These are phyloP conservation scores for Geranium incanum DNA, from an alignment of 441 rosid genomes.

Conservation along the genomic window DNA sequence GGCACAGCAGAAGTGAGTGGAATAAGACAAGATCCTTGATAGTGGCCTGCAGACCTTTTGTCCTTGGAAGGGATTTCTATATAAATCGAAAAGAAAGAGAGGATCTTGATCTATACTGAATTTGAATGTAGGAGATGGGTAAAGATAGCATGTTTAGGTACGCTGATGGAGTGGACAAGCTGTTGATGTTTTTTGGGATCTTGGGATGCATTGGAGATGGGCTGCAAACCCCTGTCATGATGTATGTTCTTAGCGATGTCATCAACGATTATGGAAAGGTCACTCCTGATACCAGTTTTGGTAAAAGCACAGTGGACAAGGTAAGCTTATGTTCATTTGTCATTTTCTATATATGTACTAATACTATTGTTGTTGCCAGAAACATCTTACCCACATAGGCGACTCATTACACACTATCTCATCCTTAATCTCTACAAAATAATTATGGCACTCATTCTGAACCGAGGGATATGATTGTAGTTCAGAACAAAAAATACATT, in stretches of 20 bases:
- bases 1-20: slow-evolving; percentile 12
- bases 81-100: slow-evolving; percentile 17
- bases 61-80: slow-evolving; percentile 14
- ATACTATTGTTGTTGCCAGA: no score
- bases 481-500: no score
- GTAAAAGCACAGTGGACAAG: slow-evolving; percentile 37
- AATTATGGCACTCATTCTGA: no score
- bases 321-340: slow-evolving; percentile 21
- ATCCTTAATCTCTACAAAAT: no score
- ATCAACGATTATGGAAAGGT: slow-evolving; percentile 51
- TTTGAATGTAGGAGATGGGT: slow-evolving; percentile 20
- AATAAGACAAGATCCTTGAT: slow-evolving; percentile 17
- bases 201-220: slow-evolving; percentile 75
- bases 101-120: slow-evolving; percentile 15
- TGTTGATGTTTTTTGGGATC: slow-evolving; percentile 49
- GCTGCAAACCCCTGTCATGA: slow-evolving; percentile 45
- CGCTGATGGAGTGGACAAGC: slow-evolving; percentile 49
- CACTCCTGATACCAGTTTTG: slow-evolving; percentile 7
- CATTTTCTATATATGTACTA: no score
- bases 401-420: no score
- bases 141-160: slow-evolving; percentile 47
- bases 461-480: no score
- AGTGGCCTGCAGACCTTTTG: slow-evolving; percentile 26
- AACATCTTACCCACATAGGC: no score
- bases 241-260: slow-evolving; percentile 51